Evolutionary conservation across 768 basidiomycete species (phyloP), one percentile per base, ranked within the genome.

Genomic region (Russula olivacea): DNA sequence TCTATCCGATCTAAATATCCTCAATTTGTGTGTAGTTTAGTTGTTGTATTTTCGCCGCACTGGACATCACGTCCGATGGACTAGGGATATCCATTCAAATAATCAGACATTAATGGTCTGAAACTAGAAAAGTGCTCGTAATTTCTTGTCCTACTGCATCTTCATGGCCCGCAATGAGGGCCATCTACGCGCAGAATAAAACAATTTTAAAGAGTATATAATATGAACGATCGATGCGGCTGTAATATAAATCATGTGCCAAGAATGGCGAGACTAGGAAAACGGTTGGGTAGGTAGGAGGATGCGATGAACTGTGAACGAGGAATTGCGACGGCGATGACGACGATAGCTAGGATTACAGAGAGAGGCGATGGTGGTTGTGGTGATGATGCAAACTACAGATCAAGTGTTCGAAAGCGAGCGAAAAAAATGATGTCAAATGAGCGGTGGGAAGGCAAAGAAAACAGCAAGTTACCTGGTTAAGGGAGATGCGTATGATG

Each of bases 391-490:
- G 45, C 45, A 48, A 41, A 61, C 52, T 50, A 30, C 45, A 12
- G 36, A 36, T 3, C 23, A 14, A 52, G 30, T 14, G 36, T 53
- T 14, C 15, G 15, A 19, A 30, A 34, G 14, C 14, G 15, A 21
- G 51, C n/a, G 28, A 21, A 19, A 58, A 36, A 40, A 17, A 6
- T 15, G 6, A 47, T 38, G 52, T 19, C 38, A n/a, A 10, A 48
- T 63, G 62, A 63, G 57, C 28, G 2, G 30, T 41, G 55, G 40
- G 38, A 56, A 41, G 23, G 30, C 28, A 21, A 17, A 63, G n/a
- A 49, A 54, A 32, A 45, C 12, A 23, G n/a, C 17, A 21, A 53
- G 47, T 10, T 63, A 53, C 61, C 57, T 63, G 62, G 21, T 17
- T 23, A 17, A 28, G 25, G 8, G 12, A 4, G 12, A 25, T n/a